Evolutionary conservation across 2,329 filamentous ascomycete genomes (phyloP).

Genomic region (Pseudogymnoascus sp.): DNA sequence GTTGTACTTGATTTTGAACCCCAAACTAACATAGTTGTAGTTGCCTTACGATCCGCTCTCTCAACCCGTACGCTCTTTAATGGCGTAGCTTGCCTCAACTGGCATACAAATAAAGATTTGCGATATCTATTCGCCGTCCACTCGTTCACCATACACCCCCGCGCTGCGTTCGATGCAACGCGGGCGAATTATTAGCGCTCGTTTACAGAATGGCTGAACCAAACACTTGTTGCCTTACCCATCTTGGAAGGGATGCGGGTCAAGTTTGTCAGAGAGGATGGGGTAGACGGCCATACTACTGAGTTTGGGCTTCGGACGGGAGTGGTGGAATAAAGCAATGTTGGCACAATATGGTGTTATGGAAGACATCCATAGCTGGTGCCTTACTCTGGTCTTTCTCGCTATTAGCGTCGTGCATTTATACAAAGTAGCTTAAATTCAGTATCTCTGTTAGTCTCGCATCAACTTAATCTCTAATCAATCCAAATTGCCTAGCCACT

Average conservation of each 20-base stretch:
- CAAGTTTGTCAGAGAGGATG: not conserved
- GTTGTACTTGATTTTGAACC: conserved; percentile 26
- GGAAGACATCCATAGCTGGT: not conserved
- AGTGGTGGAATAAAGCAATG: conserved; percentile 6
- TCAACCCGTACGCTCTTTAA: conserved; percentile 68
- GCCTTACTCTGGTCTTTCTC: conserved; percentile 5
- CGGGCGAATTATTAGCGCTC: conserved; percentile 6
- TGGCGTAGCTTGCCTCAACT: not conserved
- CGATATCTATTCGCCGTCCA: not conserved
- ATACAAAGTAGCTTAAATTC: conserved; percentile 7
- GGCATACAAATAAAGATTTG: not conserved
- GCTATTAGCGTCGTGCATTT: conserved; percentile 5
- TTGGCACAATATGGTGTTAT: conserved; percentile 4
- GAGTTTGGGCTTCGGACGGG: not conserved
- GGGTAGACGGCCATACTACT: not conserved
- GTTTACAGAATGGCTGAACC: conserved; percentile 2
- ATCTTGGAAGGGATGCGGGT: not conserved
- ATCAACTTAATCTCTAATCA: conserved; percentile 4
- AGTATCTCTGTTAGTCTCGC: conserved; percentile 7
- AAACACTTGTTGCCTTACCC: not conserved
- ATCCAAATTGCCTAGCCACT: not conserved
- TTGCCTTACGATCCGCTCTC: conserved; percentile 73
- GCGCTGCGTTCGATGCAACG: not conserved
- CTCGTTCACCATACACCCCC: conserved; percentile 5
- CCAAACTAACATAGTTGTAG: conserved; percentile 36